Evolutionary conservation across 768 basidiomycete species (phyloP).

Genomic region (Rhodotorula diobovata): DNA sequence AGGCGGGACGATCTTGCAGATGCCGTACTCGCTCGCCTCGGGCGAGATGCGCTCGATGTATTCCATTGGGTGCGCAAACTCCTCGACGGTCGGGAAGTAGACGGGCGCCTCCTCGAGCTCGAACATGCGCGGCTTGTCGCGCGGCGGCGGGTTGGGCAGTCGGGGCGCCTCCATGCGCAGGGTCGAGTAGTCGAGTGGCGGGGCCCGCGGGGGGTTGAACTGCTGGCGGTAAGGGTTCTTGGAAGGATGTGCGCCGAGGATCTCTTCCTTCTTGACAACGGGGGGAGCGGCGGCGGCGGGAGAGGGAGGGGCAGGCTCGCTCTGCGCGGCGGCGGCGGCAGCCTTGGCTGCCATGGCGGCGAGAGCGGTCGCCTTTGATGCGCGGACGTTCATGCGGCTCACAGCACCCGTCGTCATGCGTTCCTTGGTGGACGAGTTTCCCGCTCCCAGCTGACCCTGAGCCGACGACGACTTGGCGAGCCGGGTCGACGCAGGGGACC

Average conservation of each 20-base stretch:
- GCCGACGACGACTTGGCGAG: conserved; percentile 2
- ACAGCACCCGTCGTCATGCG: not conserved
- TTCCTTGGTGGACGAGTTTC: conserved; percentile 1
- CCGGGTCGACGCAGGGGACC: not conserved
- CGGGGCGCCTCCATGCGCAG: conserved; percentile 38
- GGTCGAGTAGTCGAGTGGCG: conserved; percentile 41
- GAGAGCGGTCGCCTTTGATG: conserved; percentile 11
- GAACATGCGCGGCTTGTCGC: conserved; percentile 58
- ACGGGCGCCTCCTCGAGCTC: conserved; percentile 82
- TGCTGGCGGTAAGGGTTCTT: conserved; percentile 21
- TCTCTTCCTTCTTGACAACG: not conserved
- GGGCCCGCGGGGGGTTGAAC: conserved; percentile 43
- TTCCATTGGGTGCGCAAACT: conserved; percentile 89
- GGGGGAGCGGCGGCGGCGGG: not conserved
- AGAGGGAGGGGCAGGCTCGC: too few relatives aligned
- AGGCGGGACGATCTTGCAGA: conserved; percentile 95
- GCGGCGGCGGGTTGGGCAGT: conserved; percentile 15
- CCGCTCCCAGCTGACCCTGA: not conserved
- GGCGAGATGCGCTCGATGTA: conserved; percentile 67
- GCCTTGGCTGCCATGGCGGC: not conserved
- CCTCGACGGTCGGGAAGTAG: conserved; percentile 80
- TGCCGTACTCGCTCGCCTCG: conserved; percentile 75
- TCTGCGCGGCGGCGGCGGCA: not conserved
- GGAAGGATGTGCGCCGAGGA: conserved; percentile 18
- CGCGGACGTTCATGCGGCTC: conserved; percentile 16